Evolutionary conservation across 345 rosid species (phyloP).

Genomic region (Sisymbrium irio): DNA sequence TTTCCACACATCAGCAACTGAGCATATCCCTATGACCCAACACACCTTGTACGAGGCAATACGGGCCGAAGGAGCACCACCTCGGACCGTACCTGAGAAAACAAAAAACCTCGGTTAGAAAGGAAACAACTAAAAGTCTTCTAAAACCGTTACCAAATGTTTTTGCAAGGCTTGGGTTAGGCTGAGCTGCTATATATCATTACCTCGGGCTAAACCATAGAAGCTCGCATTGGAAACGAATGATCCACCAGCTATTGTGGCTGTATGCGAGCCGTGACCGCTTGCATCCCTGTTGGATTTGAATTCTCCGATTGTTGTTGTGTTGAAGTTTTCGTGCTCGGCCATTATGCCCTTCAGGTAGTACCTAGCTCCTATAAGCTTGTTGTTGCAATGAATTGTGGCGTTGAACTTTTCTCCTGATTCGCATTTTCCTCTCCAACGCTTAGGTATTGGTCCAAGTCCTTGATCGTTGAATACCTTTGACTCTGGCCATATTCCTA

Average conservation of each 20-base stretch:
- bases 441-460: constrained; percentile 44
- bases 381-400: constrained; percentile 42
- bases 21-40: constrained; percentile 36
- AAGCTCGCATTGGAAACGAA: constrained; percentile 40
- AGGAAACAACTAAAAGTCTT: not conserved
- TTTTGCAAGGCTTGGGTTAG: not conserved
- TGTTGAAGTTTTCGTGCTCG: constrained; percentile 31
- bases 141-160: too few relatives aligned
- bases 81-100: constrained; percentile 27
- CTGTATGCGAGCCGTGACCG: constrained; percentile 56
- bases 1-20: too few relatives aligned
- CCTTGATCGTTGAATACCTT: constrained; percentile 38
- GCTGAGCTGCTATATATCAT: too few relatives aligned
- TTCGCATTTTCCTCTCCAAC: constrained; percentile 50
- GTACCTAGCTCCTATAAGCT: constrained; percentile 54
- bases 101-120: not conserved
- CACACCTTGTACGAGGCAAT: constrained; percentile 56
- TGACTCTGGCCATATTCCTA: constrained; percentile 42
- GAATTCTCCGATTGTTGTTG: constrained; percentile 17
- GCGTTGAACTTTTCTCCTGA: constrained; percentile 37
- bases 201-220: constrained; percentile 46
- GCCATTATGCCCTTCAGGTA: constrained; percentile 43
- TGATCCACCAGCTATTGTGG: constrained; percentile 52
- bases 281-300: constrained; percentile 46
- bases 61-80: constrained; percentile 44